Base-by-base conservation (phyloP, 768 basidiomycete genomes). In the Termitomyces sp. region DNA sequence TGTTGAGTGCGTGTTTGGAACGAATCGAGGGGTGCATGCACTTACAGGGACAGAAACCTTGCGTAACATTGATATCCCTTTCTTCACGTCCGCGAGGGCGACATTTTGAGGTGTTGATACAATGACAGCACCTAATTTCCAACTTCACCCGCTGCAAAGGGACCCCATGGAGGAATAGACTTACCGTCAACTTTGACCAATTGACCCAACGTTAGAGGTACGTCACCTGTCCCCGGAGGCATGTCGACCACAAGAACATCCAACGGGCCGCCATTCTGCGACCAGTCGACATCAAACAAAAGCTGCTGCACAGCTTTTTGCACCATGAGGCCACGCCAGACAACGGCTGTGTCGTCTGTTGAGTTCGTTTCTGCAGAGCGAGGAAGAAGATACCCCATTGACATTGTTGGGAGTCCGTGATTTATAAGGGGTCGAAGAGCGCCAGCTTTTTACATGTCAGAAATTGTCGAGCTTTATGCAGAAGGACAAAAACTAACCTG, bases 261-360 rank as follows among this genome's bases (percentile, higher is more conserved):
- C 31, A 98, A 71, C 3, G 82, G 82, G 0, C 69, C 73, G 5
- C 73, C 74, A 1, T 74, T 74, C 11, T 64, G 68, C 6, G 66
- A 67, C 95, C 96, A 98, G 68, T 98, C 95, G 5, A 97, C 93
- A 62, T 98, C 94, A 64, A 99, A 98, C 1, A 98, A 79, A 0
- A 98, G 78, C 67, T 98, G 95, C 68, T 98, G 95, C 0, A 95
- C 93, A 26, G 95, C 94, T 67, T 98, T 98, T 73, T 96, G 94
- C 1, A 98, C 96, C 96, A 98, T 98, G 21, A 97, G 80, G 2
- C 96, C 96, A 26, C 96, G 81, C 96, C 96, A 99, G 31, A 96
- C 91, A 33, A 98, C 79, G 0, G 94, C 86, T 0, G 85, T 84
- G 66, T 95, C 92, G 37, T 78, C 78, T 53, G 78, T 78, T 3